Evolutionary conservation across 2,329 filamentous ascomycete genomes (phyloP), one percentile per base, ranked within the genome.

Genomic region (Meredithiella fracta): DNA sequence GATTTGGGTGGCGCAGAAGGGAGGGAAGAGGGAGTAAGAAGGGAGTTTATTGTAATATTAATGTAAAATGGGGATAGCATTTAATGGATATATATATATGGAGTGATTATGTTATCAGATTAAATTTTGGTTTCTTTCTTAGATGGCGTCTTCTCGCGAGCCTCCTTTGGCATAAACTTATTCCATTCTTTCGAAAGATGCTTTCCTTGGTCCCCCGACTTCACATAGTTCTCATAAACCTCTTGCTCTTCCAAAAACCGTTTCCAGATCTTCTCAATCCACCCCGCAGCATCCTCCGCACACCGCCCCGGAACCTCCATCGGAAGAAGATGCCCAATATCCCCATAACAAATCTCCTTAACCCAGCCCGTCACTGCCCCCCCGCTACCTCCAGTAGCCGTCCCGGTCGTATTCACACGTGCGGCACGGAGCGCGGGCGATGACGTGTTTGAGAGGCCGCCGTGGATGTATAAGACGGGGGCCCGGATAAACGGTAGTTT

Each of bases 241-340:
- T 52, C 38, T 20, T n/a, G 9, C 42, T 60, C 17, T 60, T 74
- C 72, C 44, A 82, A 62, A 11, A 73, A 78, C 61, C 70, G 69
- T 51, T 73, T 67, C 60, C 85, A 60, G 64, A 84, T 79, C n/a
- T 64, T 62, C 0, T 66, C 72, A 56, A 86, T 66, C 73, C 80
- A 86, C 25, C 65, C 64, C 0, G 75, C 76, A 0, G 77, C 74
- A 17, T 76, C 67, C 58, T 76, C 71, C 1, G 87, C 90, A 60
- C 82, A 85, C 63, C 78, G 72, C 1, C 63, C 70, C 0, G 86
- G 85, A 40, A 78, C 76, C 67, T 95, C 89, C 78, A 95, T 86
- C 0, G 90, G 84, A 26, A 96, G 78, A 44, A 96, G 67, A 67
- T 97, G 91, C 0, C 90, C 88, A 4, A 75, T 73, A 0, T 75